Evolutionary conservation across 495 filamentous ascomycete species (phyloP).

Genomic region (Daldinia decipiens): DNA sequence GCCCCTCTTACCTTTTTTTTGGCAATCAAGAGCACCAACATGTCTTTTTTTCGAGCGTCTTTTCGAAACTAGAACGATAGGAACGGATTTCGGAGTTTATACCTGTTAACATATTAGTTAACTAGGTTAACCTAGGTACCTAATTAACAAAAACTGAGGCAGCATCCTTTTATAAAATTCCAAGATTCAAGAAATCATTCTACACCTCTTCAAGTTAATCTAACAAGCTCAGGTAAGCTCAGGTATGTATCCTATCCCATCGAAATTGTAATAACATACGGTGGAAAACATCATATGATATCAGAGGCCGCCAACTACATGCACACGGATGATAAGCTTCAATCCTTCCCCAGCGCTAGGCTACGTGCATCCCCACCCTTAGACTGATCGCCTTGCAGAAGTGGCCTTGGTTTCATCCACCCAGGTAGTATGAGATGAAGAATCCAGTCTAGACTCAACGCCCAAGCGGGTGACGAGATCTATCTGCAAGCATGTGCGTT

Average conservation of each 20-base stretch:
- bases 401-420: constrained; percentile 32
- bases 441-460: constrained; percentile 22
- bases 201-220: background rate
- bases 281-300: constrained; percentile 32
- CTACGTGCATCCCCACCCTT: constrained; percentile 23
- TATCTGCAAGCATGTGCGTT: constrained; percentile 2
- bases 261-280: constrained; percentile 18
- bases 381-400: constrained; percentile 17
- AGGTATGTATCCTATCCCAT: background rate
- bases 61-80: background rate
- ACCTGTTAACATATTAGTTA: background rate
- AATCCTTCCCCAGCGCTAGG: constrained; percentile 21
- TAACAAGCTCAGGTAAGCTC: constrained; percentile 31
- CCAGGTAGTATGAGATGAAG: constrained; percentile 2
- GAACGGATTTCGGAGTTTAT: background rate
- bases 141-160: background rate
- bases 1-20: constrained; percentile 39
- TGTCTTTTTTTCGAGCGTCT: background rate
- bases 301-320: constrained; percentile 24
- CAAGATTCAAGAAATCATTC: background rate
- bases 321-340: constrained; percentile 29
- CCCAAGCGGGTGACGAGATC: constrained; percentile 5
- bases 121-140: too few species aligned
- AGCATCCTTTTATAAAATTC: background rate
- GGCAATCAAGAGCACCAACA: constrained; percentile 3